Base-by-base conservation (phyloP, 768 basidiomycete species). In the Lentinula guzmanii region DNA sequence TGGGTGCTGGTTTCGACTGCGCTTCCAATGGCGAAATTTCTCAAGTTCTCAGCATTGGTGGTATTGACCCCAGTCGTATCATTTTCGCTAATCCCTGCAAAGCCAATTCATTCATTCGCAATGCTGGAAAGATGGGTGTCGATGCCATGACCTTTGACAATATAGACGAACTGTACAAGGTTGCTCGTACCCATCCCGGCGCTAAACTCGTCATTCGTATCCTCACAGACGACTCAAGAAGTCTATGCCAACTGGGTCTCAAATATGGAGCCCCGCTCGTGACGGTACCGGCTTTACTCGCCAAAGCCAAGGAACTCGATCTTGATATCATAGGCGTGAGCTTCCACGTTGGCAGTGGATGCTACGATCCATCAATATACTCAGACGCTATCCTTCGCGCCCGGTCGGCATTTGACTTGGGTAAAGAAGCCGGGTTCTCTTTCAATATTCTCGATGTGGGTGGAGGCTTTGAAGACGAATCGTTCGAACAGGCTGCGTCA, bases 71-170 rank as follows among this genome's bases (percentile, higher is more conserved):
- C n/a, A 48, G 46, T 18, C 46, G 46, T 18, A 90, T 99, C 79
- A 93, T 98, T 70, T 99, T 94, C 69, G 97, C 97, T 65, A 99
- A 99, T 75, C 97, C 97, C 0, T 98, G 97, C 87, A 99, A 99
- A 77, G 92, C 97, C 2, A 81, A 85, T 10, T 96, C 94, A 0
- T 98, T 95, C 77, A 48, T 48, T 9, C 46, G 46, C 46, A 48
- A 48, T 11, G 46, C 46, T 7, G 21, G 46, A 46, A 86, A 82
- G 67, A 74, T 78, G 37, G 87, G 90, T 16, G 95, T 99, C 58
- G 83, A 93, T 70, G 86, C 83, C 77, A 97, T 98, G 97, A 98
- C 97, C 5, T 99, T 99, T 71, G 97, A 99, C 78, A 99, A 98
- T 74, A 83, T 84, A 43, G 97, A 99, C 75, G 97, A 99, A 72